These are phyloP conservation scores for Venturia pyrina DNA, from an alignment of 2,329 filamentous ascomycete species.

Conservation along the genomic window DNA sequence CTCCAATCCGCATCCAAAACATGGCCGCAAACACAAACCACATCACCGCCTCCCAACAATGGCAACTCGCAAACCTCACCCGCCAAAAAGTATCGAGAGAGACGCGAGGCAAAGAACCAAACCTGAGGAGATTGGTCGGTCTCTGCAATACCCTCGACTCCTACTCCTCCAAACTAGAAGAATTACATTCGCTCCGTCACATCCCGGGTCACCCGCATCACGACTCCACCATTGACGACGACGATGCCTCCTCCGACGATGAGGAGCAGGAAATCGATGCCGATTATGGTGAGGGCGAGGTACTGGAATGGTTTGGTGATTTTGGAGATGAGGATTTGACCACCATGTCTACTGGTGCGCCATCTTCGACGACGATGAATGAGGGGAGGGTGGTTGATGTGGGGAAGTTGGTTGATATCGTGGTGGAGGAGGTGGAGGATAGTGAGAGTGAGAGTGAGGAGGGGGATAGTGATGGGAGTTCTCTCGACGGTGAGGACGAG, in stretches of 20 bases:
- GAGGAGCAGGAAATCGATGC: not conserved
- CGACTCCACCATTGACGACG: not conserved
- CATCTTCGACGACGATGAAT: not conserved
- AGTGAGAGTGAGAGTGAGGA: not conserved
- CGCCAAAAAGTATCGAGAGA: not conserved
- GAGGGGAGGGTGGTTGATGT: not conserved
- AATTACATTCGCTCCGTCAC: not conserved
- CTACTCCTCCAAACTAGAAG: not conserved
- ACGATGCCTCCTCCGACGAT: not conserved
- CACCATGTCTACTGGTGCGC: not conserved
- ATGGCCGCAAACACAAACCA: not conserved
- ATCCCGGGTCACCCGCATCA: not conserved
- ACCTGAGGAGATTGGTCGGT: constrained; percentile 2
- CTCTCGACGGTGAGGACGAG: constrained; percentile 4
- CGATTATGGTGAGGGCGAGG: not conserved
- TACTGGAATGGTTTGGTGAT: not conserved
- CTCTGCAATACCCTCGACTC: constrained; percentile 2
- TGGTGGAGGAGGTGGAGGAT: not conserved
- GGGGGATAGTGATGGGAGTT: constrained; percentile 1
- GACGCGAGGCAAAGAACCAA: not conserved
- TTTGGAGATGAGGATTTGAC: not conserved
- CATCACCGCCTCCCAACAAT: not conserved
- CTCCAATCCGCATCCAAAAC: not conserved
- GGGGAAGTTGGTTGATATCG: not conserved
- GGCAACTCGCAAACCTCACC: not conserved